Base-by-base conservation (phyloP, 1,284 basidiomycete species). In the Moniliophthora roreri region DNA sequence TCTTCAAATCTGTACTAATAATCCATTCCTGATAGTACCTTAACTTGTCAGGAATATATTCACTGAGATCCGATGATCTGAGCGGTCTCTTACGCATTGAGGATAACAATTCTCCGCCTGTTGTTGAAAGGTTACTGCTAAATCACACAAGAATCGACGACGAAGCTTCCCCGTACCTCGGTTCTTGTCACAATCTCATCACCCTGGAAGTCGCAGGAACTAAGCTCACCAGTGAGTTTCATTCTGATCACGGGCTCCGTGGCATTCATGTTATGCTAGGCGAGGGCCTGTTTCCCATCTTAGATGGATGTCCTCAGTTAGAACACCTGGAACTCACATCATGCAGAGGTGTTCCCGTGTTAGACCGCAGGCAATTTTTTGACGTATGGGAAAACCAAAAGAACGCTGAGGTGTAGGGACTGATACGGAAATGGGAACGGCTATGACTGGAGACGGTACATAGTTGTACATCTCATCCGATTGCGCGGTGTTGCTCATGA, bases 131-230 rank as follows among this genome's bases (percentile, higher is more conserved):
- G 3, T 70, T 89, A 4, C 69, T 75, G n/a, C 66, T 89, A 21
- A 85, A 81, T 58, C 81, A 84, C 55, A 87, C 86, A 0, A 65
- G 71, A 3, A 73, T 89, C 26, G 82, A 82, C 48, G 85, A 88
- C 54, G 71, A 72, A 2, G 78, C 78, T 3, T 74, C 77, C 0
- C 68, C 67, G 1, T 87, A 72, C 60, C 74, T 89, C 36, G 71
- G 81, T 6, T 66, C 72, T 26, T 89, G 87, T 62, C 56, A 63
- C 1, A 60, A 66, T 3, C 71, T 89, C 21, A 65, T 66, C 28
- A 72, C 68, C 4, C 69, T 89, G 18, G 78, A 79, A 51, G 65
- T 85, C 11, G 78, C 77, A 1, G 76, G 80, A 9, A 87, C 87
- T 0, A 82, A 75, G 63, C 66, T 89, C 45, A 81, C 81, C 1